These are phyloP conservation scores for Crithidia fasciculata DNA, from an alignment of 208 protist genomes.

Conservation along the genomic window DNA sequence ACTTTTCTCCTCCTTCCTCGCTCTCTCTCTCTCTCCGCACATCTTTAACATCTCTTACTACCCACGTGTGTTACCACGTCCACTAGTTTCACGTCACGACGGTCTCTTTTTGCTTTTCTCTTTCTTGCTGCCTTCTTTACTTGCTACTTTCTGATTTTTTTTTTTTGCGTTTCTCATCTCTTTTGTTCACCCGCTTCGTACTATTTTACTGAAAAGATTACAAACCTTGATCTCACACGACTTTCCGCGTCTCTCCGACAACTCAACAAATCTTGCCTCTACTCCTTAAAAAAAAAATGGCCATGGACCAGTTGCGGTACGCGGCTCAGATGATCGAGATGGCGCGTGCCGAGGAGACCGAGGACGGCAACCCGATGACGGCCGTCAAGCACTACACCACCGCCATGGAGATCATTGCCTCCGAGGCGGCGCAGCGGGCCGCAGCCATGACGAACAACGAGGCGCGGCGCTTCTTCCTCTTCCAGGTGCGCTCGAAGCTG, in stretches of 20 bases:
- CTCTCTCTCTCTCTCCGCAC: neutral
- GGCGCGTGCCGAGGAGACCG: slow-evolving; percentile 71
- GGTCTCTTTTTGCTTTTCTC: neutral
- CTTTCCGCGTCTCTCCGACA: slow-evolving; percentile 3
- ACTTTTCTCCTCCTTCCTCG: neutral
- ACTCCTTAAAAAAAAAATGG: slow-evolving; percentile 22
- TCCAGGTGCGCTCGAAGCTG: slow-evolving; percentile 63
- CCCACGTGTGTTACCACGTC: too few species aligned
- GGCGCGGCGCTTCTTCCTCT: slow-evolving; percentile 68
- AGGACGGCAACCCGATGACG: slow-evolving; percentile 72
- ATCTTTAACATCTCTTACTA: neutral
- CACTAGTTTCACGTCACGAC: too few species aligned
- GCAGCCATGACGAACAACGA: slow-evolving; percentile 33
- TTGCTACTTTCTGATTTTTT: neutral
- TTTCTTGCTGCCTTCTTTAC: neutral
- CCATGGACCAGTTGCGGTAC: slow-evolving; percentile 33
- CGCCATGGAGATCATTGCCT: slow-evolving; percentile 76
- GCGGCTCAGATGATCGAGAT: slow-evolving; percentile 58
- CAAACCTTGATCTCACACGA: neutral
- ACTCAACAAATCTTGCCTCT: neutral
- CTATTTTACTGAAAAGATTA: too few species aligned
- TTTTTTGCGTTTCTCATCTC: slow-evolving; percentile 1
- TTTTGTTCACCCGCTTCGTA: too few species aligned
- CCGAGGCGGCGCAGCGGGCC: slow-evolving; percentile 42
- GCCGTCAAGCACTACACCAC: slow-evolving; percentile 73